Evolutionary conservation across 1,139 yeast genomes (phyloP).

Genomic region (Casaregolazyma lundiana): DNA sequence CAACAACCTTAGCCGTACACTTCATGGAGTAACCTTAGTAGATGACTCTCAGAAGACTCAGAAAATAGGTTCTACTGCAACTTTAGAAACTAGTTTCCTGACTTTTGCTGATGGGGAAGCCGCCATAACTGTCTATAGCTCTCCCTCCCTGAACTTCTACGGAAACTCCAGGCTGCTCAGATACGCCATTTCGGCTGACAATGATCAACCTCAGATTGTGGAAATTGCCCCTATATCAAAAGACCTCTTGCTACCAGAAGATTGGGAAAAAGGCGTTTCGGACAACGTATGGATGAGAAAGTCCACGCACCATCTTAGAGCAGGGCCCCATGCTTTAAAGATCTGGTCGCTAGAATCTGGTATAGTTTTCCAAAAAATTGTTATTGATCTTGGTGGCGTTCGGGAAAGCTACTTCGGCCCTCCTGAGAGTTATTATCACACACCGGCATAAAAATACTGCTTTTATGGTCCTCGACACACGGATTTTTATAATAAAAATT

Average conservation of each 20-base stretch:
- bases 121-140: slow-evolving; percentile 17
- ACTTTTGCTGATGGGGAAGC: slow-evolving; percentile 9
- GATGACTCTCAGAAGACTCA: slow-evolving; percentile 16
- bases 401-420: slow-evolving; percentile 21
- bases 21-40: slow-evolving; percentile 20
- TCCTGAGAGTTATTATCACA: slow-evolving; percentile 14
- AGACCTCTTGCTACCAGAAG: slow-evolving; percentile 15
- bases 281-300: slow-evolving; percentile 18
- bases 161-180: slow-evolving; percentile 16
- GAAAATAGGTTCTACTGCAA: slow-evolving; percentile 14
- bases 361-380: slow-evolving; percentile 21
- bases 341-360: slow-evolving; percentile 22
- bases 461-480: too few relatives aligned
- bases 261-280: slow-evolving; percentile 20
- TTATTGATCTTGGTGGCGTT: slow-evolving; percentile 22
- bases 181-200: slow-evolving; percentile 20
- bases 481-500: too few relatives aligned
- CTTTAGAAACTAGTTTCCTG: slow-evolving; percentile 16
- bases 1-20: slow-evolving; percentile 17
- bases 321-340: slow-evolving; percentile 18
- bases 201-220: slow-evolving; percentile 14
- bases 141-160: slow-evolving; percentile 20
- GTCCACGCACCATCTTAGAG: slow-evolving; percentile 12
- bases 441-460: not conserved
- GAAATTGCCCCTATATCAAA: slow-evolving; percentile 15